A percentile compares a stretch with the other conserved stretches of the same genome.
phyloP scores from a whole-genome alignment of 1,139 yeast genomes.

The Insectozyma bohioensis region DNA sequence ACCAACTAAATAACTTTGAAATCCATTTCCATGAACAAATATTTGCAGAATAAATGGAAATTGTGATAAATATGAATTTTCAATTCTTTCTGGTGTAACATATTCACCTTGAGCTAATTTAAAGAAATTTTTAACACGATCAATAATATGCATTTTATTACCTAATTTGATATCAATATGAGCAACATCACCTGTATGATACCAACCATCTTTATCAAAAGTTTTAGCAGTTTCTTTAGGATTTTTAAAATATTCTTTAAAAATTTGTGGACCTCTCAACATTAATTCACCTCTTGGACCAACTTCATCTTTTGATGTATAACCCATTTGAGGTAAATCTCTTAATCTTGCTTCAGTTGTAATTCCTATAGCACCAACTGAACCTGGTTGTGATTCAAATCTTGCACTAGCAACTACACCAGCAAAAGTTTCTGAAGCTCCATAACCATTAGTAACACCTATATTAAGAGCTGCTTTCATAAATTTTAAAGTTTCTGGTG shows the following conservation, averaged over 20 bases:
- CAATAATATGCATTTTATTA: conserved; percentile 33
- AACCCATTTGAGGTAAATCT: conserved; percentile 42
- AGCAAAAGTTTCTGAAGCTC: conserved; percentile 48
- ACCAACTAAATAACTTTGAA: conserved; percentile 60
- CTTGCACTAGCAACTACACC: conserved; percentile 33
- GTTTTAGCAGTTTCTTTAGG: conserved; percentile 42
- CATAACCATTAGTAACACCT: conserved; percentile 46
- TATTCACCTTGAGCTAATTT: conserved; percentile 48
- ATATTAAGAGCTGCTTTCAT: conserved; percentile 38
- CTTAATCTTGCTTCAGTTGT: conserved; percentile 37
- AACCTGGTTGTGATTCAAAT: conserved; percentile 34
- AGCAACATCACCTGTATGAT: conserved; percentile 43
- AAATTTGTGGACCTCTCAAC: conserved; percentile 42
- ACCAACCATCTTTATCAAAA: conserved; percentile 57
- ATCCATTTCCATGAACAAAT: conserved; percentile 60
- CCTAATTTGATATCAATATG: conserved; percentile 21
- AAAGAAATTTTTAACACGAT: conserved; percentile 45
- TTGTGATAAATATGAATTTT: conserved; percentile 34
- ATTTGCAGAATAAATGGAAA: conserved; percentile 36
- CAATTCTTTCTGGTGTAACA: conserved; percentile 44
- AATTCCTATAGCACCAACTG: conserved; percentile 38
- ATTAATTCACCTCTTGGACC: conserved; percentile 46
- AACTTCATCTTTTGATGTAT: conserved; percentile 27
- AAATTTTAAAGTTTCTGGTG: conserved; percentile 41
- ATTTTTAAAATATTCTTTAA: conserved; percentile 36